A percentile compares a stretch with the other conserved stretches of the same genome.
These are phyloP conservation scores for Vaccinium corymbosum DNA, from an alignment of 148 eudicot species.

Conservation along the genomic window DNA sequence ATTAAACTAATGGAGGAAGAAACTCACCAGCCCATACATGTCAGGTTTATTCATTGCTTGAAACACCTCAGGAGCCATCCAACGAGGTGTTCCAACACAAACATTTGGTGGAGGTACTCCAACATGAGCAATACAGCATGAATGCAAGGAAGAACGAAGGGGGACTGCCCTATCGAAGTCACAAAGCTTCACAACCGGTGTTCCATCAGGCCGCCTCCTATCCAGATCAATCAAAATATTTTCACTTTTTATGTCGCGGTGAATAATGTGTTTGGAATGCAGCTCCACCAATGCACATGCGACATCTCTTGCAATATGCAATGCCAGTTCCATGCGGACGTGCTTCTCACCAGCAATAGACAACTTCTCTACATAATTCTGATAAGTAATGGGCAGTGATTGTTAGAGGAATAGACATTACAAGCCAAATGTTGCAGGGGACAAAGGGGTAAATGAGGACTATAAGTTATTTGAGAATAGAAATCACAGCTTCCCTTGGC, in stretches of 20 bases:
- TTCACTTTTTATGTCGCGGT: constrained; percentile 94
- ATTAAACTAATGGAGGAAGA: background rate
- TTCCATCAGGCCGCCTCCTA: constrained; percentile 59
- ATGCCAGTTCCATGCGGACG: constrained; percentile 46
- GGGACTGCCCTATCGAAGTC: constrained; percentile 94
- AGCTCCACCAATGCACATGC: constrained; percentile 73
- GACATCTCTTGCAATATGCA: constrained; percentile 73
- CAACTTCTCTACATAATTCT: constrained; percentile 65
- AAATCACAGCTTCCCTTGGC: background rate
- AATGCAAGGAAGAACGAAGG: constrained; percentile 62
- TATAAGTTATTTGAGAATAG: background rate
- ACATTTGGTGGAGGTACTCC: constrained; percentile 79
- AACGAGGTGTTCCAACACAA: constrained; percentile 92
- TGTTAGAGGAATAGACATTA: constrained; percentile 8
- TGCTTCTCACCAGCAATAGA: constrained; percentile 63
- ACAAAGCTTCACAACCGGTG: constrained; percentile 76
- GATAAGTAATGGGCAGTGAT: constrained; percentile 20
- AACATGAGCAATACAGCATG: constrained; percentile 80
- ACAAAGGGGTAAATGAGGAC: background rate
- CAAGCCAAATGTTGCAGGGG: background rate
- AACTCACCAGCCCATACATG: constrained; percentile 76
- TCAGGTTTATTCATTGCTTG: constrained; percentile 54
- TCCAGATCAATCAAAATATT: constrained; percentile 77
- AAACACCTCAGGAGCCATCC: constrained; percentile 99
- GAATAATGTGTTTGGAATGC: constrained; percentile 79